phyloP scores from a whole-genome alignment of 495 filamentous ascomycete species.

The Daldinia vernicosa region DNA sequence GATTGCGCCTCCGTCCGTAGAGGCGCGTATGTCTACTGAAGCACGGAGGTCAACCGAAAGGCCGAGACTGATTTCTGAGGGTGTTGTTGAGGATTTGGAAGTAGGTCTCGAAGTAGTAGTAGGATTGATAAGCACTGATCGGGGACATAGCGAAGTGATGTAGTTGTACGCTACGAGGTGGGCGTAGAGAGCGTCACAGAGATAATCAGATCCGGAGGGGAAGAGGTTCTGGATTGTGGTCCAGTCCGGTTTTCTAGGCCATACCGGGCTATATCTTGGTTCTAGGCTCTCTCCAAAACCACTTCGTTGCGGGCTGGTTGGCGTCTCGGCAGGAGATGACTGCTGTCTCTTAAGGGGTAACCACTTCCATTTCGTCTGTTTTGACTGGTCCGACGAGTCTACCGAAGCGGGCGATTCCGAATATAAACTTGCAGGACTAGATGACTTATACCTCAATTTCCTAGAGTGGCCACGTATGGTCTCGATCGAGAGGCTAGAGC shows the following conservation, averaged over 20 bases:
- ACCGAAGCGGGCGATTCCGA: slow-evolving; percentile 25
- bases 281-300: slow-evolving; percentile 21
- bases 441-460: slow-evolving; percentile 48
- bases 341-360: slow-evolving; percentile 32
- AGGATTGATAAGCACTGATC: slow-evolving; percentile 28
- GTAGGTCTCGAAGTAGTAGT: slow-evolving; percentile 27
- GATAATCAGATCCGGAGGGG: slow-evolving; percentile 60
- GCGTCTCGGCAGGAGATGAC: slow-evolving; percentile 17
- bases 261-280: slow-evolving; percentile 21
- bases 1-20: slow-evolving; percentile 38
- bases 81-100: slow-evolving; percentile 28
- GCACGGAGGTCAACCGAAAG: slow-evolving; percentile 28
- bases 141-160: slow-evolving; percentile 56
- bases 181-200: slow-evolving; percentile 71
- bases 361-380: slow-evolving; percentile 42
- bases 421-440: slow-evolving; percentile 29
- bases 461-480: slow-evolving; percentile 57
- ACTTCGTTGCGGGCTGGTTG: slow-evolving; percentile 23
- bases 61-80: slow-evolving; percentile 26
- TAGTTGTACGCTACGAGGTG: slow-evolving; percentile 71
- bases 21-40: slow-evolving; percentile 28
- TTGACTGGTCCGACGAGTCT: slow-evolving; percentile 33
- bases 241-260: slow-evolving; percentile 47
- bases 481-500: slow-evolving; percentile 56
- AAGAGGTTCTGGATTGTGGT: slow-evolving; percentile 66